Conservation (phyloP, 169 alveolate species). For the Plasmodium ovale region DNA sequence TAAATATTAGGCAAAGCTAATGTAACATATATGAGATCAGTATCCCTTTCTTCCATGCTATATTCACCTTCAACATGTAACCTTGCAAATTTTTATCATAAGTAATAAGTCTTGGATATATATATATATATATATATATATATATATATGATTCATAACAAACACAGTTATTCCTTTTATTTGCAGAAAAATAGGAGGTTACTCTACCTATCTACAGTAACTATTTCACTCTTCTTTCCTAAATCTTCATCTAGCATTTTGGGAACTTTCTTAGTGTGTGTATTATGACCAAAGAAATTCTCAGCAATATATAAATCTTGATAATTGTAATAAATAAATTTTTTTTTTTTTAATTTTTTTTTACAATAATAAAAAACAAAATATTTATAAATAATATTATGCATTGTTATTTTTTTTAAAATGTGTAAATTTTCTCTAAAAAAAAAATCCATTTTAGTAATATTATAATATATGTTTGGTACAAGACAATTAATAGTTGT, state of each 20-base stretch:
- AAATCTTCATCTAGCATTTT: slow-evolving; percentile 33
- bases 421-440: slow-evolving; percentile 27
- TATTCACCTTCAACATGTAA: too few species aligned
- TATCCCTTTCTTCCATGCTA: too few species aligned
- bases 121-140: too few species aligned
- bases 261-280: slow-evolving; percentile 68
- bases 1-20: too few species aligned
- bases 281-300: slow-evolving; percentile 41
- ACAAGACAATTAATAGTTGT: slow-evolving; percentile 3
- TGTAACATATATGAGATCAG: too few species aligned
- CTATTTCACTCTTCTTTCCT: slow-evolving; percentile 44
- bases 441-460: slow-evolving; percentile 31
- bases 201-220: slow-evolving; percentile 45
- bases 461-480: slow-evolving; percentile 33
- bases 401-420: slow-evolving; percentile 36
- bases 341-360: slow-evolving; percentile 51
- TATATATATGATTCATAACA: background rate
- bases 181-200: too few species aligned
- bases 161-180: too few species aligned
- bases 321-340: slow-evolving; percentile 43
- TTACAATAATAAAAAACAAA: slow-evolving; percentile 30
- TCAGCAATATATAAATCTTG: slow-evolving; percentile 56
- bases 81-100: too few species aligned
- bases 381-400: slow-evolving; percentile 52
- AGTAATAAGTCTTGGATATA: too few species aligned